Conservation (phyloP, 805 yeast genomes). For the Zygosaccharomyces pseudorouxii region DNA sequence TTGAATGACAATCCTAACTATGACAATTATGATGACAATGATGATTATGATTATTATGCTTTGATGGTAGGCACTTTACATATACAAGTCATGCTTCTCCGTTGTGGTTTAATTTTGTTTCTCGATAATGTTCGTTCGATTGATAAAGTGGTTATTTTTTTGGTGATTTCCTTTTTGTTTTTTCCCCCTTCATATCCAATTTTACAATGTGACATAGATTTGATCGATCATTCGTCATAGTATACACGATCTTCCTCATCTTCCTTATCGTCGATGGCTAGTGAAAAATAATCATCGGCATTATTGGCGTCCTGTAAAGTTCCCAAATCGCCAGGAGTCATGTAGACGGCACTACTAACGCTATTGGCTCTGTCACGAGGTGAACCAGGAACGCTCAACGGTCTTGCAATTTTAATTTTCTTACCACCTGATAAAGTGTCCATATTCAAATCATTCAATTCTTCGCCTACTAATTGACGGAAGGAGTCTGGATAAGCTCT, state of each 20-base stretch:
- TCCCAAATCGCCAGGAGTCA: constrained; percentile 99
- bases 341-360: constrained; percentile 46
- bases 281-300: constrained; percentile 67
- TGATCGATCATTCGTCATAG: background rate
- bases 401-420: constrained; percentile 75
- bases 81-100: background rate
- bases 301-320: constrained; percentile 86
- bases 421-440: constrained; percentile 36
- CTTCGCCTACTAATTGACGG: constrained; percentile 37
- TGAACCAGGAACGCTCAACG: constrained; percentile 95
- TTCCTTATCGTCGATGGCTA: constrained; percentile 35
- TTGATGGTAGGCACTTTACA: background rate
- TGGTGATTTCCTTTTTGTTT: background rate
- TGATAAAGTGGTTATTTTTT: background rate
- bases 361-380: constrained; percentile 54
- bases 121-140: background rate
- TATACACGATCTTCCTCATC: constrained; percentile 39
- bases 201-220: background rate
- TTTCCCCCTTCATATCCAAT: background rate
- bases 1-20: background rate
- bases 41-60: background rate
- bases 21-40: background rate
- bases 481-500: constrained; percentile 90
- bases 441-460: constrained; percentile 29
- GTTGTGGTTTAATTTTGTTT: background rate